A percentile compares a stretch with the other conserved stretches of the same genome.
phyloP scores from a whole-genome alignment of 257 asterid species.

The Solanum corneliomulleri region DNA sequence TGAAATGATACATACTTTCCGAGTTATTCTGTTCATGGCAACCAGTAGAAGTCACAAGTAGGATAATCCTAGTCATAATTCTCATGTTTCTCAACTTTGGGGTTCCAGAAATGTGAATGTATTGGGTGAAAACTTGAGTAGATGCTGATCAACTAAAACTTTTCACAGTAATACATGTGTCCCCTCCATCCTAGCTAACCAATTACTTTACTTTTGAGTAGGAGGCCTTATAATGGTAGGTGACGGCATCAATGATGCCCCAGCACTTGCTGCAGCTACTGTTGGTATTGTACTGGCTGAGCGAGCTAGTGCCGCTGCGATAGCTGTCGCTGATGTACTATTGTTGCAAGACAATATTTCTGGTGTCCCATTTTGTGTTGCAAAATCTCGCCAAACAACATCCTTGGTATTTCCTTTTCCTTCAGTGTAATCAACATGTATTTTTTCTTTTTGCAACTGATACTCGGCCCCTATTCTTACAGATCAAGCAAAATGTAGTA shows the following conservation, averaged over 20 bases:
- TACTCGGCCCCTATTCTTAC: slow-evolving; percentile 8
- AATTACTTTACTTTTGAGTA: slow-evolving; percentile 1
- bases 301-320: slow-evolving; percentile 97
- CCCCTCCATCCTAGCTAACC: slow-evolving; percentile 10
- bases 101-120: not conserved
- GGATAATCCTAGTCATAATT: not conserved
- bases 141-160: not conserved
- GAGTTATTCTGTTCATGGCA: not conserved
- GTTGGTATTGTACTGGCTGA: slow-evolving; percentile 93
- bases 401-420: slow-evolving; percentile 50
- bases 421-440: not conserved
- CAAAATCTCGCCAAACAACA: slow-evolving; percentile 81
- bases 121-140: not conserved
- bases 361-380: slow-evolving; percentile 83
- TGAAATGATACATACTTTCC: not conserved
- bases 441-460: not conserved
- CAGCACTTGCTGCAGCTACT: slow-evolving; percentile 95
- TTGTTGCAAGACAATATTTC: slow-evolving; percentile 89
- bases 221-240: slow-evolving; percentile 99
- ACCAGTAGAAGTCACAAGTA: not conserved
- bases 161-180: not conserved
- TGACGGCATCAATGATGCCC: slow-evolving; percentile 98
- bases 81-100: not conserved
- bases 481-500: slow-evolving; percentile 91
- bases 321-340: slow-evolving; percentile 92